Base-by-base conservation (phyloP, 106 monocot genomes). In the Allium cepa region DNA sequence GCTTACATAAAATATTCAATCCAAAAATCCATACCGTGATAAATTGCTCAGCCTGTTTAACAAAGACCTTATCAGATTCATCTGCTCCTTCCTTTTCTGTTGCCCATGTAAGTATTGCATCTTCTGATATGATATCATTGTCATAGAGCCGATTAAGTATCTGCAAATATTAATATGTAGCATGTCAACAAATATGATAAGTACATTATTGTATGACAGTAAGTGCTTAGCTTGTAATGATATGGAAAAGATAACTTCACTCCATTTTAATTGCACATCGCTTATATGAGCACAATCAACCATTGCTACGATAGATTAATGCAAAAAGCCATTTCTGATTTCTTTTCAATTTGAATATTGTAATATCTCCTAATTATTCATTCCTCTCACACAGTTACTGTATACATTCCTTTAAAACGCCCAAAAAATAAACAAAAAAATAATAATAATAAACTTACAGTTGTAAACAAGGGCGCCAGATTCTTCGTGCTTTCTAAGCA, bases 31-130 rank as follows among this genome's bases (percentile, higher is more conserved):
- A 71, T 77, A 97, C 92, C 86, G 72, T 82, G 66, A 97, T 84
- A 55, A 97, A 92, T 9, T 53, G 64, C 73, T 89, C 82, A 53
- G 84, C 81, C 60, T 90, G 88, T 71, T 87, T 89, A 49, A 92
- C 62, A 46, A 97, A 89, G 47, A 84, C 73, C 73, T 90, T 89
- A 67, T 97, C 97, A 57, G 86, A 84, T 52, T 97, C 92, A 74
- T 97, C 97, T 17, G 92, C 97, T 57, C 79, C 87, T 59, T 82
- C 82, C 70, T 90, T 97, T 67, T 97, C 97, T 9, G 73, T 49
- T 62, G 83, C 97, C 92, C 97, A 97, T 50, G 79, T 76, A 27
- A 97, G 69, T 78, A 97, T 84, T 49, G 92, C 85, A 78, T 92
- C 89, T 71, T 92, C 92, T 27, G 80, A 71, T 64, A 86, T 6